Evolutionary conservation across 192 early-diverging fungal species (phyloP), one percentile per base, ranked within the genome.

Genomic region (Gamsiella multidivaricata): DNA sequence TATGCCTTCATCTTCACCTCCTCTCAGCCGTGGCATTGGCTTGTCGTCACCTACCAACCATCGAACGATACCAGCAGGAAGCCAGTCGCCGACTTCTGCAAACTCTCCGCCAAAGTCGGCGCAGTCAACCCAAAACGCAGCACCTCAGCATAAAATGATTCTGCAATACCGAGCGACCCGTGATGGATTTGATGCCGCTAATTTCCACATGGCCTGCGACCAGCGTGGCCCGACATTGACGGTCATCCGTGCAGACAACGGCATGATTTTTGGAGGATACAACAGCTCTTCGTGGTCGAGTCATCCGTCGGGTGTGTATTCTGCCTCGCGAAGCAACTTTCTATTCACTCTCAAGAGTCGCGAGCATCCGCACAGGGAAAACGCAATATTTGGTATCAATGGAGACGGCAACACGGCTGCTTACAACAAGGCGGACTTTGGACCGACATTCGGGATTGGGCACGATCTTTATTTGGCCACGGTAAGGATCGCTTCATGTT

Each of bases 201-300:
- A 64, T 28, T 78, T 78, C 54, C 74, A 78, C 17, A 63, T 51
- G 65, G 47, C 74, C 2, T 78, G 74, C 28, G 74, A 78, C 46
- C 74, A 78, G 28, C 74, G 74, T 1, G 74, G 74, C 0, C 74
- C 74, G 18, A 78, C 74, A 0, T 31, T 78, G 31, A 78, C 74
- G n/a, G 74, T 78, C 0, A 41, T 78, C 14, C 60, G 66, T 0
- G 51, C 74, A 0, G 66, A 69, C 18, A 78, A 62, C 17, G 74
- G 74, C 7, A 32, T 54, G 9, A 55, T 78, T 14, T 78, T 78
- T 64, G 74, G 74, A 22, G 74, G 74, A 0, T 78, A 78, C 51
- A 78, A 78, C 41, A 64, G 54, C 15, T 78, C 65, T 0, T 78
- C 74, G 0, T 78, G 74, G 74, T 78, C 74, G 14, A 69, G 65